Base-by-base conservation (phyloP, 176 grass and related monocot genomes). In the Oryza australiensis region DNA sequence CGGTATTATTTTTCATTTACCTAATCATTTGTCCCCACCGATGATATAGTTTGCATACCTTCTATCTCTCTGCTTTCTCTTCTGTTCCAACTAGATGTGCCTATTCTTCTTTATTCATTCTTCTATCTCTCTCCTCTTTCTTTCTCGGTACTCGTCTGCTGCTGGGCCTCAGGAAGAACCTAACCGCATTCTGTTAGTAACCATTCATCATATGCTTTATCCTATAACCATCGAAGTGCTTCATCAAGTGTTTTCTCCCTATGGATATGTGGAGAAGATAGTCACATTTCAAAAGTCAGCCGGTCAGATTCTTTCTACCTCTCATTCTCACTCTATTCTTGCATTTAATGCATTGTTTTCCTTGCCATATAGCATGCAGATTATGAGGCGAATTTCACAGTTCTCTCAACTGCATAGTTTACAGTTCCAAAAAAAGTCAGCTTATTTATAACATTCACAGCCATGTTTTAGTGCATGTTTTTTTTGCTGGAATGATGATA, bases 241-340 rank as follows among this genome's bases (percentile, higher is more conserved):
- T 66, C 96, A 99, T 76, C 96, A 99, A 99, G 80, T 82, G 87
- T 99, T 68, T 94, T 99, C 94, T 89, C 89, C 96, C 79, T 90
- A 91, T 85, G 96, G 96, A 87, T 92, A 90, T 91, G 96, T 99
- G 73, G 92, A 99, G 93, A 99, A 99, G 91, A 93, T 99, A 74
- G 96, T 99, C 85, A 99, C 96, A 71, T 99, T 99, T 91, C 93
- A 95, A 88, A 99, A 99, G 87, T 88, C 93, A 77, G 96, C 96
- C 71, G 96, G 96, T 99, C 75, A 92, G 93, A 78, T 87, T 89
- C 70, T 72, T 82, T 75, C 81, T 82, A 81, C 80, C 60, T 85
- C 59, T 73, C 62, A 72, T 84, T 90, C 46, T 87, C 75, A 87
- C 20, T 83, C 41, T 57, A 43, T 48, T 81, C 23, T 23, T 12